phyloP scores from a whole-genome alignment of 2,329 filamentous ascomycete genomes.

The Fonsecaea multimorphosa region DNA sequence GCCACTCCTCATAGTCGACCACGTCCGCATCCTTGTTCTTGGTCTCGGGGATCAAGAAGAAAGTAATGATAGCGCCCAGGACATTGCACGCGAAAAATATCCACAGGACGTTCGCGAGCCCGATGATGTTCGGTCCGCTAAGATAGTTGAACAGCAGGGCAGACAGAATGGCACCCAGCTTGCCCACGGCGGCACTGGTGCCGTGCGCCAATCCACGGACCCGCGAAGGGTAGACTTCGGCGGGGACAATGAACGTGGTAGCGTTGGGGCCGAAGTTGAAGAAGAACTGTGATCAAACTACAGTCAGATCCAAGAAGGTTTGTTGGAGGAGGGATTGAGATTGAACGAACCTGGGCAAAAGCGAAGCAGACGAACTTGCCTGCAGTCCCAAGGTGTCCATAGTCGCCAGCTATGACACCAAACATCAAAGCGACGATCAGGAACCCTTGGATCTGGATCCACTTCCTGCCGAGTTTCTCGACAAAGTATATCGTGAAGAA shows the following conservation, averaged over 20 bases:
- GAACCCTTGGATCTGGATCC: constrained; percentile 40
- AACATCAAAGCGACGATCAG: constrained; percentile 26
- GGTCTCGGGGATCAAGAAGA: neutral
- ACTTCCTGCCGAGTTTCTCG: constrained; percentile 39
- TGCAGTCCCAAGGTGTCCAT: neutral
- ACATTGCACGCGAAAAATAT: neutral
- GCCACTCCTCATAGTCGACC: neutral
- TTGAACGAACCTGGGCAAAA: neutral
- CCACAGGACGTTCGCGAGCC: neutral
- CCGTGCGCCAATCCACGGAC: constrained; percentile 65
- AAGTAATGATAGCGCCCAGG: neutral
- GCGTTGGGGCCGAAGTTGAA: constrained; percentile 66
- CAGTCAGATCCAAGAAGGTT: neutral
- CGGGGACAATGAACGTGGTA: constrained; percentile 64
- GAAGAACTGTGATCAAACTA: constrained; percentile 51
- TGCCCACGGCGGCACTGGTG: constrained; percentile 62
- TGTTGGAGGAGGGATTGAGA: neutral
- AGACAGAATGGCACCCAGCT: constrained; percentile 59
- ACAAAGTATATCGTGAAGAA: constrained; percentile 42
- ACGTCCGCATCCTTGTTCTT: neutral
- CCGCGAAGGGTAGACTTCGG: constrained; percentile 63
- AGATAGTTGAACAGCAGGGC: neutral
- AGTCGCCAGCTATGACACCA: neutral
- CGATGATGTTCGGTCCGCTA: neutral
- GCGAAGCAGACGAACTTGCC: neutral